Base-by-base conservation (phyloP, 148 eudicot genomes). In the Chenopodium suecicum region DNA sequence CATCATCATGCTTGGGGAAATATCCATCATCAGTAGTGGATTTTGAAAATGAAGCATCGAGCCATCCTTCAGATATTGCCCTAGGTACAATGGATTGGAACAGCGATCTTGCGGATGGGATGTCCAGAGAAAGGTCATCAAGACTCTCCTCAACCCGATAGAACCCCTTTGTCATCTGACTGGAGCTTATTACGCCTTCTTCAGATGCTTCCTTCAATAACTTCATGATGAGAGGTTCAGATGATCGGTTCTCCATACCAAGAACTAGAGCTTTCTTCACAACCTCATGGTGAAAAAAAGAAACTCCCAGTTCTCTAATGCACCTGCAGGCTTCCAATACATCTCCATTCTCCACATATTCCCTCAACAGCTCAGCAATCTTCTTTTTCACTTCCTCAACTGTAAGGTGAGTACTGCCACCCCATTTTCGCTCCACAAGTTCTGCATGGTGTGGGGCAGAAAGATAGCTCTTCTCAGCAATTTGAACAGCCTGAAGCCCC, bases 361-460 rank as follows among this genome's bases (percentile, higher is more conserved):
- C 99, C 73, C 88, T 92, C 85, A 95, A 79, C 48, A 95, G 84
- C 62, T 92, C 97, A 29, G 93, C 74, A 75, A 95, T 95, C 85
- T 90, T 91, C 80, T 90, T 95, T 90, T 94, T 95, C 72, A 92
- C 98, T 88, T 95, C 99, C 84, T 95, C 99, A 20, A 90, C 98
- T 2, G 98, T 91, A 22, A 92, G 83, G 50, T 91, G 97, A 70
- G 99, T 95, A 77, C 89, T 89, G 54, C 99, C 99, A 32, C 99
- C 99, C 99, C 99, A 95, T 72, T 93, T 87, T 65, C 91, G 86
- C 84, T 95, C 99, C 3, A 95, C 94, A 12, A 95, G 94, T 85
- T 95, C 99, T 0, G 99, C 99, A 88, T 95, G 99, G 81, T 95
- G 99, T 20, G 99, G 99, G 79, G 99, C 99, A 16, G 99, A 95